Percentiles rank a stretch among this genome's conserved stretches.
Evolutionary conservation across 2,329 filamentous ascomycete species (phyloP).

Genomic region (Lecanicillium sp.): DNA sequence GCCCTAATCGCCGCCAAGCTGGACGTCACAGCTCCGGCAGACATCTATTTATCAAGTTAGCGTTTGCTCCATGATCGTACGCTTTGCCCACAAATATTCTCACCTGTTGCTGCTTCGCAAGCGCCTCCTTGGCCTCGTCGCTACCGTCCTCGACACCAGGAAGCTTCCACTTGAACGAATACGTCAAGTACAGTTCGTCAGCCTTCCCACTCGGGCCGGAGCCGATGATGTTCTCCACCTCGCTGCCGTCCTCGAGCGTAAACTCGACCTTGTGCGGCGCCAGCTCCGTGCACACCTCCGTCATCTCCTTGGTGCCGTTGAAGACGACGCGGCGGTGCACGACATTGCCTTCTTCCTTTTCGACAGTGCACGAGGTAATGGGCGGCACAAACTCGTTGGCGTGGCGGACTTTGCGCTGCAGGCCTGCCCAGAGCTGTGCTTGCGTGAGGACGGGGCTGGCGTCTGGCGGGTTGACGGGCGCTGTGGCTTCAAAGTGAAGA

Average conservation of each 20-base stretch:
- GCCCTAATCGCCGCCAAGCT: slow-evolving; percentile 17
- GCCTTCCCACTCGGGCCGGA: slow-evolving; percentile 12
- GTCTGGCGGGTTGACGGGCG: slow-evolving; percentile 20
- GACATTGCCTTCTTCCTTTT: slow-evolving; percentile 8
- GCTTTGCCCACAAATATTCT: slow-evolving; percentile 1
- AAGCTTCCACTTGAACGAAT: slow-evolving; percentile 23
- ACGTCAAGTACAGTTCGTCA: slow-evolving; percentile 22
- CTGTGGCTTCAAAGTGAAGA: slow-evolving; percentile 16
- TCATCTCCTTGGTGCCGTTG: slow-evolving; percentile 11
- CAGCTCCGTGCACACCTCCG: slow-evolving; percentile 22
- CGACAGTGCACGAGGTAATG: slow-evolving; percentile 11
- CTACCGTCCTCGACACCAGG: slow-evolving; percentile 14
- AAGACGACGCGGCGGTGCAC: slow-evolving; percentile 16
- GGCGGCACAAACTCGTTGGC: slow-evolving; percentile 20
- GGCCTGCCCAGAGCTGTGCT: slow-evolving; percentile 20
- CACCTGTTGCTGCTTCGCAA: slow-evolving; percentile 16
- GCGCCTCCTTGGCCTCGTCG: slow-evolving; percentile 12
- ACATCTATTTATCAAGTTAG: slow-evolving; percentile 12
- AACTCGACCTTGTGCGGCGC: slow-evolving; percentile 22
- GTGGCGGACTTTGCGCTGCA: slow-evolving; percentile 19
- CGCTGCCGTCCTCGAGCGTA: slow-evolving; percentile 20
- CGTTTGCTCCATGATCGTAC: background rate
- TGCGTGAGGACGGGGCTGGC: slow-evolving; percentile 14
- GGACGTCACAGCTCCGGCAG: slow-evolving; percentile 17
- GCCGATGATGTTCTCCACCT: slow-evolving; percentile 22